phyloP scores from a whole-genome alignment of 805 yeast species.

The Suhomyces sp. region DNA sequence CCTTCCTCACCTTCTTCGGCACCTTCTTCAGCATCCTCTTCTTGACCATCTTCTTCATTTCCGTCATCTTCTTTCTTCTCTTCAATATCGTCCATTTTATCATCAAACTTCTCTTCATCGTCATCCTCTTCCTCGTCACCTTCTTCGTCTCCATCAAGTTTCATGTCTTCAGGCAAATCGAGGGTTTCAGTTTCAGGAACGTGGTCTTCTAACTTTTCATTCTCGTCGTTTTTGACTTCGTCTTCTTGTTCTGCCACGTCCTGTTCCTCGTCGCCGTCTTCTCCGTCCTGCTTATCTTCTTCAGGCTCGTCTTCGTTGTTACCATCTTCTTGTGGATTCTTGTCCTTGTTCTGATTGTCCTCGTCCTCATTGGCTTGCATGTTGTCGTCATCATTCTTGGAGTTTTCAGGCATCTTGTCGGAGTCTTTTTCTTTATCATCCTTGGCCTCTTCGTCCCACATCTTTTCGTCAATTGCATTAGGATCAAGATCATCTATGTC shows the following conservation, averaged over 20 bases:
- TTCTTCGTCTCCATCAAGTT: constrained; percentile 78
- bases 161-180: constrained; percentile 89
- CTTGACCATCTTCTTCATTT: constrained; percentile 24
- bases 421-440: constrained; percentile 80
- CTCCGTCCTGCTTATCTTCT: constrained; percentile 44
- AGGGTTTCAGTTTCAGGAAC: constrained; percentile 84
- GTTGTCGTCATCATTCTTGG: constrained; percentile 49
- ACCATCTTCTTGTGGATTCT: constrained; percentile 31
- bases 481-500: constrained; percentile 89
- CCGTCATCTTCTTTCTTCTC: constrained; percentile 27
- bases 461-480: constrained; percentile 91
- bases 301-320: constrained; percentile 34
- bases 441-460: constrained; percentile 94
- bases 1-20: constrained; percentile 18
- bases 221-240: constrained; percentile 65
- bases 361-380: constrained; percentile 48
- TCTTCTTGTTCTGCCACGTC: constrained; percentile 84
- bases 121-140: constrained; percentile 40
- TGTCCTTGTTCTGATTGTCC: constrained; percentile 39
- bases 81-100: constrained; percentile 23
- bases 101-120: constrained; percentile 17
- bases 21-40: constrained; percentile 29
- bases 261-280: constrained; percentile 56
- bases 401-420: constrained; percentile 61
- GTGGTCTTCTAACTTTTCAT: constrained; percentile 64